Conservation (phyloP, 805 yeast species). For the Metschnikowia chrysomelidarum region DNA sequence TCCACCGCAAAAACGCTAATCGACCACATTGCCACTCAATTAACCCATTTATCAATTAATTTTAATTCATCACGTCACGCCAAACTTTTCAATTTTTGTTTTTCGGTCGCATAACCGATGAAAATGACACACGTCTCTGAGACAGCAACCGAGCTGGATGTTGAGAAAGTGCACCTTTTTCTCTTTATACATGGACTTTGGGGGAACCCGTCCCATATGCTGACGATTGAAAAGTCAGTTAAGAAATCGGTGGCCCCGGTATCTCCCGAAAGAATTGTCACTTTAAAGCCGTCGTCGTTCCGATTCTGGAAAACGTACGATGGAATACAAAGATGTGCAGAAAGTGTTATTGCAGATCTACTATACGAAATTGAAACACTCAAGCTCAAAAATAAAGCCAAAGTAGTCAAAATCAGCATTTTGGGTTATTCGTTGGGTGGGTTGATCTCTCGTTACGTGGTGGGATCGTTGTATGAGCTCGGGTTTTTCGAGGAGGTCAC, state of each 20-base stretch:
- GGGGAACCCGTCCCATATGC: slow-evolving; percentile 73
- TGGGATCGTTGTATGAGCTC: slow-evolving; percentile 63
- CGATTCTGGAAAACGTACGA: slow-evolving; percentile 46
- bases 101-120: too few relatives aligned
- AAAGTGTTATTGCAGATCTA: slow-evolving; percentile 35
- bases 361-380: slow-evolving; percentile 41
- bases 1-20: too few relatives aligned
- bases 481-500: slow-evolving; percentile 51
- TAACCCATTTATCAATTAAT: too few relatives aligned
- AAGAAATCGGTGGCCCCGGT: slow-evolving; percentile 26
- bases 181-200: slow-evolving; percentile 54
- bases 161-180: slow-evolving; percentile 33
- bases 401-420: slow-evolving; percentile 67
- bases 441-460: slow-evolving; percentile 71
- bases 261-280: slow-evolving; percentile 29
- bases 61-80: too few relatives aligned
- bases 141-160: too few relatives aligned
- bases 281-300: slow-evolving; percentile 38
- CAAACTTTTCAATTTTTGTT: too few relatives aligned
- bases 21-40: too few relatives aligned
- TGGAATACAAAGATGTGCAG: slow-evolving; percentile 37
- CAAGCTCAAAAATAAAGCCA: slow-evolving; percentile 25
- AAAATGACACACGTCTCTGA: too few relatives aligned
- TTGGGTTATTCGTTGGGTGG: slow-evolving; percentile 94
- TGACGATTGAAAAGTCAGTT: slow-evolving; percentile 53